These are phyloP conservation scores for Thamnidium elegans DNA, from an alignment of 192 early-diverging fungal genomes.

Conservation along the genomic window DNA sequence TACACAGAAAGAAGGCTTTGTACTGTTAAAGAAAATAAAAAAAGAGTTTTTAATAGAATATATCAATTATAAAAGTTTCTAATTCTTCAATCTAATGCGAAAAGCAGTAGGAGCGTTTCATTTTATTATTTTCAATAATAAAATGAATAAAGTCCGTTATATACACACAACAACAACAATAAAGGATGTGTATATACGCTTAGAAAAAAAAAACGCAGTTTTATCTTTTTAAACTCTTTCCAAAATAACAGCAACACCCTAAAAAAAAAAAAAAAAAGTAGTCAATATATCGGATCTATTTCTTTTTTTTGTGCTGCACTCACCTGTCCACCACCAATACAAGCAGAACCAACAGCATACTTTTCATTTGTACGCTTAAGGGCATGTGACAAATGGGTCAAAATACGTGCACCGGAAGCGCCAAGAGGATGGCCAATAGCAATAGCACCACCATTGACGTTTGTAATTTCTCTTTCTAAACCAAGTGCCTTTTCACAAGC, in stretches of 20 bases:
- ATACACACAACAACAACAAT: no score
- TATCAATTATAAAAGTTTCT: no score
- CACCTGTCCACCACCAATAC: constrained; percentile 90
- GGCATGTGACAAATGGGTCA: constrained; percentile 82
- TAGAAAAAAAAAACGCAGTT: no score
- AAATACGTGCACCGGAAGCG: constrained; percentile 93
- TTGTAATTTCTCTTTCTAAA: constrained; percentile 73
- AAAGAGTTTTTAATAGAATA: no score
- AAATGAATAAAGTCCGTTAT: no score
- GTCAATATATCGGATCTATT: background rate
- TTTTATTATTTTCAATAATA: no score
- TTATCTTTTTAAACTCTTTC: constrained; percentile 32
- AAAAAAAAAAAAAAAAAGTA: constrained; percentile 6
- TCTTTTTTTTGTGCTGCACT: constrained; percentile 17
- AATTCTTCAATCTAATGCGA: no score
- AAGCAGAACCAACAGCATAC: constrained; percentile 91
- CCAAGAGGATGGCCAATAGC: constrained; percentile 93
- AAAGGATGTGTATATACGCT: no score
- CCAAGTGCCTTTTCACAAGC: constrained; percentile 88
- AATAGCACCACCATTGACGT: constrained; percentile 91
- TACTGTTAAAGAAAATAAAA: no score
- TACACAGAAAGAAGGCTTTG: no score
- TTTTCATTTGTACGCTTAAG: constrained; percentile 77
- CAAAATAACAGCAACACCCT: constrained; percentile 40
- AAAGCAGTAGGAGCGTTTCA: no score